A percentile compares a stretch with the other conserved stretches of the same genome.
Conservation (phyloP, 2,329 filamentous ascomycete species). For the Alternaria consortialis region DNA sequence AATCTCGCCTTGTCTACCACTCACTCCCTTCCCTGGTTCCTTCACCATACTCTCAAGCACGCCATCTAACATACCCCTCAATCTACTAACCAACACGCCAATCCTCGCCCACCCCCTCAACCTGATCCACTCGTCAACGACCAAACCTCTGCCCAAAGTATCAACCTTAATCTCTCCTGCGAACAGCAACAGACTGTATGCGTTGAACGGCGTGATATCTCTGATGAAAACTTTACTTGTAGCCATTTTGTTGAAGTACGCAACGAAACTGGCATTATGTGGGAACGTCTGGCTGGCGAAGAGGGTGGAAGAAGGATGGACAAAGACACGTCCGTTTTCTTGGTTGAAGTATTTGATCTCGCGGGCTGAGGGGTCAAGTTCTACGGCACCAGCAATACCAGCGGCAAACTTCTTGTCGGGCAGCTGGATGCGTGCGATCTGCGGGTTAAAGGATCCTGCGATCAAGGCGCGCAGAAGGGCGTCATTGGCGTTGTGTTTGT, state of each 20-base stretch:
- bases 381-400: conserved; percentile 86
- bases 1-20: conserved; percentile 63
- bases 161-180: conserved; percentile 85
- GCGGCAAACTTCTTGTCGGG: conserved; percentile 95
- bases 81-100: conserved; percentile 83
- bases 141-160: conserved; percentile 82
- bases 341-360: conserved; percentile 88
- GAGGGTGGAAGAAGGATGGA: conserved; percentile 87
- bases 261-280: conserved; percentile 77
- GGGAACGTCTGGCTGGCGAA: conserved; percentile 85
- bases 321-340: conserved; percentile 74
- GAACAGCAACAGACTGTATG: conserved; percentile 88
- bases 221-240: conserved; percentile 92
- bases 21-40: conserved; percentile 69
- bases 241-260: conserved; percentile 90
- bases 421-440: conserved; percentile 90
- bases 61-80: conserved; percentile 87
- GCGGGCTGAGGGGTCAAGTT: conserved; percentile 88
- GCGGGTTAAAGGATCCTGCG: conserved; percentile 69
- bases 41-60: conserved; percentile 83
- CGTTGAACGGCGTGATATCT: conserved; percentile 92
- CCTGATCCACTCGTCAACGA: conserved; percentile 90
- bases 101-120: conserved; percentile 94
- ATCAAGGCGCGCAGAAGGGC: conserved; percentile 59
- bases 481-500: conserved; percentile 59